Percentiles rank a stretch among this genome's conserved stretches.
phyloP scores from a whole-genome alignment of 345 rosid genomes.

The Lepidium didymum region DNA sequence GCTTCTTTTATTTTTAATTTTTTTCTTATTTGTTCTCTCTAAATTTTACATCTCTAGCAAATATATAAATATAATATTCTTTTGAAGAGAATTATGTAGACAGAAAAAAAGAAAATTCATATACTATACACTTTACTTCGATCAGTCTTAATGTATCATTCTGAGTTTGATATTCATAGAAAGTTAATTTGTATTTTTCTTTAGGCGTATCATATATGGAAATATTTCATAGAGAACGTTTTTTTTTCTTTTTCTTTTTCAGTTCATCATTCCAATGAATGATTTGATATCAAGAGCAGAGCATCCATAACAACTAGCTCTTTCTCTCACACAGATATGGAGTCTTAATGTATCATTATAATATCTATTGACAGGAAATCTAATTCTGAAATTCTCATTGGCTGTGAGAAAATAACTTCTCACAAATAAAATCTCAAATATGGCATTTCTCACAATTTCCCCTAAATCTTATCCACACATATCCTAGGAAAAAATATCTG shows the following conservation, averaged over 20 bases:
- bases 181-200: not conserved
- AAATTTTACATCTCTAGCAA: conserved; percentile 37
- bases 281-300: not conserved
- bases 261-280: not conserved
- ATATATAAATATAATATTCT: conserved; percentile 29
- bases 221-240: not conserved
- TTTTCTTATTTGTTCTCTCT: conserved; percentile 39
- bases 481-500: conserved; percentile 13
- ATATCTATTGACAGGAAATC: conserved; percentile 47
- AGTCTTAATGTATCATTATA: conserved; percentile 16
- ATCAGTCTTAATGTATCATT: conserved; percentile 22
- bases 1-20: conserved; percentile 31
- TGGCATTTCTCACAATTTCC: too few relatives aligned
- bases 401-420: conserved; percentile 31
- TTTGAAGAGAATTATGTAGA: not conserved
- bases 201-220: not conserved
- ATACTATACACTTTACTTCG: not conserved
- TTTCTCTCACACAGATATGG: not conserved
- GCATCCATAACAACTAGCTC: conserved; percentile 2
- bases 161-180: too few relatives aligned
- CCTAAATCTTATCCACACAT: conserved; percentile 55
- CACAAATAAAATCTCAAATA: too few relatives aligned
- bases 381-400: conserved; percentile 41
- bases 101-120: conserved; percentile 1
- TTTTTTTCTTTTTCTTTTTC: not conserved